Conservation (phyloP, 805 yeast species). For the Komagataella pseudopastoris region DNA sequence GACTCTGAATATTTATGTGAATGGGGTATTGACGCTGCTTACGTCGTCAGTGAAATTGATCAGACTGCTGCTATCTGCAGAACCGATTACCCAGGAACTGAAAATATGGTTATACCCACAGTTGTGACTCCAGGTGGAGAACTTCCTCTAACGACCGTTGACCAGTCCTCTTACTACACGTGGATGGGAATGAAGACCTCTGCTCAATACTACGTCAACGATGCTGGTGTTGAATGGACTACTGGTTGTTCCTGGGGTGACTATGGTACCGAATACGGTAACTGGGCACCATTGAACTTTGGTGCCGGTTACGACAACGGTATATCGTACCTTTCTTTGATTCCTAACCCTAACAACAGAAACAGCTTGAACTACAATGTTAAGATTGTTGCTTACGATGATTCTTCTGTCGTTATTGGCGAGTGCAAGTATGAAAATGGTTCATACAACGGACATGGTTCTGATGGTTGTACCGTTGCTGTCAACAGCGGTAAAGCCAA, state of each 20-base stretch:
- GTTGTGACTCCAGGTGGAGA: conserved; percentile 39
- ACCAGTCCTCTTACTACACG: conserved; percentile 40
- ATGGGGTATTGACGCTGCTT: conserved; percentile 46
- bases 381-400: conserved; percentile 62
- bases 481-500: conserved; percentile 76
- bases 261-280: conserved; percentile 46
- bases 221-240: conserved; percentile 57
- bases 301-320: conserved; percentile 64
- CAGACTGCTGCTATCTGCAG: conserved; percentile 54
- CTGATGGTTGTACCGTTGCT: conserved; percentile 89
- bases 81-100: conserved; percentile 76
- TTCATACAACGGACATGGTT: conserved; percentile 48
- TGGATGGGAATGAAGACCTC: conserved; percentile 58
- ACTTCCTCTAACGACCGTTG: conserved; percentile 44
- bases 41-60: conserved; percentile 34
- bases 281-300: conserved; percentile 69
- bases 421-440: conserved; percentile 76
- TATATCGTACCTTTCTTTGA: conserved; percentile 52
- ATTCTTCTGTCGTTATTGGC: conserved; percentile 52
- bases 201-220: conserved; percentile 63
- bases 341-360: conserved; percentile 66
- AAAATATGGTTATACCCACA: conserved; percentile 68
- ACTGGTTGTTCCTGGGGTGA: conserved; percentile 69
- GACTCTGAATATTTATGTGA: conserved; percentile 42
- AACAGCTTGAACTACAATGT: conserved; percentile 52